Evolutionary conservation across 2,329 filamentous ascomycete species (phyloP), one percentile per base, ranked within the genome.

Genomic region (Xylariaceae sp.): DNA sequence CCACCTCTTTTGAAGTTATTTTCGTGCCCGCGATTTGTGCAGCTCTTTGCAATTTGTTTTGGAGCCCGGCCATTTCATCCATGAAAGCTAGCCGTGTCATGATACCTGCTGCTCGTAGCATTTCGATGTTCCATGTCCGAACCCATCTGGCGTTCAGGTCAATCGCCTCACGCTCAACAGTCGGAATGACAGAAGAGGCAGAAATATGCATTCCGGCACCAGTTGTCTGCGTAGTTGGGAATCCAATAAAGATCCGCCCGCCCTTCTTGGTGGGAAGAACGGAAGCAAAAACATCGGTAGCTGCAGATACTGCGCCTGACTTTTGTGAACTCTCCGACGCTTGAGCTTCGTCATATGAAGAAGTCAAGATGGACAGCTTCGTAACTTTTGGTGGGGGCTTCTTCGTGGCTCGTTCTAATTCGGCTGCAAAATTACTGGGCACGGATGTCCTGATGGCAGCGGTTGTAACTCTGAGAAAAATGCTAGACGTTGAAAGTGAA

Each of bases 61-160:
- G 85, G 31, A 96, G 76, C 47, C 88, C 84, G 3, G 76, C 74
- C 90, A 97, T 96, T 68, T 96, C 91, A 59, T 89, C 86, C 7
- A 85, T 79, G 73, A 95, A 99, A 1, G 91, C 89, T 60, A 99
- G 82, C 48, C 94, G 84, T 57, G 90, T 88, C 60, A 95, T 86
- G 61, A 99, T 91, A 41, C 94, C 94, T 19, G 92, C 89, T 32
- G 91, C 88, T 43, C 92, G 84, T 40, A 99, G 77, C 78, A 99
- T 89, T 68, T 97, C 94, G 27, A 89, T 79, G 65, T 99, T 99
- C 95, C 94, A 99, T 12, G 86, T 90, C 59, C 91, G 86, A 12
- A 99, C 92, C 78, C 91, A 96, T 53, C 91, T 84, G 12, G 94
- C 95, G 69, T 99, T 97, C 59, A 99, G 78, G 70, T 99, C 94